These are phyloP conservation scores for Physcomitrium patens DNA, from an alignment of 225 moss, liverwort and hornwort species.

Conservation along the genomic window DNA sequence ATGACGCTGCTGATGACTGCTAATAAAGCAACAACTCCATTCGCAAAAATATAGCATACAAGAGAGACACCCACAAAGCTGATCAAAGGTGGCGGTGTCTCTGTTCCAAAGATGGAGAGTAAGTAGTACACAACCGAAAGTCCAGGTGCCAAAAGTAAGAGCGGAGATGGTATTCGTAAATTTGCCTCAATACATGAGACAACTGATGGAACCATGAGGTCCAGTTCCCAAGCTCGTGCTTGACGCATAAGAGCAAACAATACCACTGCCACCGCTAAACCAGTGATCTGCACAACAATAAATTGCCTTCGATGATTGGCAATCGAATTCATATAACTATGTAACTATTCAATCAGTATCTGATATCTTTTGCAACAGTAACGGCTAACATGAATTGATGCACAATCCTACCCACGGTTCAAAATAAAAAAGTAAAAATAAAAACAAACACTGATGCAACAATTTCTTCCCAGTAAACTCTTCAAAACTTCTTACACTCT, in stretches of 20 bases:
- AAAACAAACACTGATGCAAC: slow-evolving; percentile 9
- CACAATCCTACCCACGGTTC: slow-evolving; percentile 4
- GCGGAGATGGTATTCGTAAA: slow-evolving; percentile 74
- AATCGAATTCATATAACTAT: slow-evolving; percentile 19
- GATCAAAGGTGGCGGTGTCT: slow-evolving; percentile 81
- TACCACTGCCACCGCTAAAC: slow-evolving; percentile 75
- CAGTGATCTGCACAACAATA: slow-evolving; percentile 76
- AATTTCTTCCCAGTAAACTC: slow-evolving; percentile 20
- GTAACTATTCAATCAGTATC: neutral
- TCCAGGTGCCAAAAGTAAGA: slow-evolving; percentile 73
- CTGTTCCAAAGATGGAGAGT: slow-evolving; percentile 76
- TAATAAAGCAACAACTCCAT: slow-evolving; percentile 66
- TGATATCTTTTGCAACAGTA: neutral
- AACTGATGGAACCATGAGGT: slow-evolving; percentile 72
- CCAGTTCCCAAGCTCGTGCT: slow-evolving; percentile 93
- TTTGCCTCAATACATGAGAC: slow-evolving; percentile 86
- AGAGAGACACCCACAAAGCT: slow-evolving; percentile 89
- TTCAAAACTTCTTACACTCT: slow-evolving; percentile 15
- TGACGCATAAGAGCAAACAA: slow-evolving; percentile 90
- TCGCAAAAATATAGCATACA: slow-evolving; percentile 89
- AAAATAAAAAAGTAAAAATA: neutral
- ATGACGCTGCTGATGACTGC: slow-evolving; percentile 74
- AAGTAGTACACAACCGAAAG: slow-evolving; percentile 72
- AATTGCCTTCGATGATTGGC: slow-evolving; percentile 18
- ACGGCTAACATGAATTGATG: neutral